A percentile compares a stretch with the other conserved stretches of the same genome.
Evolutionary conservation across 2,329 filamentous ascomycete species (phyloP).

Genomic region (Cladosporium sp.): DNA sequence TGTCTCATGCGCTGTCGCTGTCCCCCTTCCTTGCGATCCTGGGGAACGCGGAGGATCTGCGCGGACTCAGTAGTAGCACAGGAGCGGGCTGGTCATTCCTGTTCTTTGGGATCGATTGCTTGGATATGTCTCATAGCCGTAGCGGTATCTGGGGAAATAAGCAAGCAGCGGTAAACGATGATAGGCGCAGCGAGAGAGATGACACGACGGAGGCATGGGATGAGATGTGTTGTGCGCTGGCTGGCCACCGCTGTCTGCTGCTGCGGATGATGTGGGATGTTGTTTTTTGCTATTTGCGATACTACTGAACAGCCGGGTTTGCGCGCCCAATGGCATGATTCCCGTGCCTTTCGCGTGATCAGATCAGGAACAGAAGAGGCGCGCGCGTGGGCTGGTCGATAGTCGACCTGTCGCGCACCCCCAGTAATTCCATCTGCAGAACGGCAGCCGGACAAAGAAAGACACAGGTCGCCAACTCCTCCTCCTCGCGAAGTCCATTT

Average conservation of each 20-base stretch:
- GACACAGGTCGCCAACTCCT: not conserved
- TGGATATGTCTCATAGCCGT: not conserved
- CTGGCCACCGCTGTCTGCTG: not conserved
- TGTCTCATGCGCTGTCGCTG: slow-evolving; percentile 1
- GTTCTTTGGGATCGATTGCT: not conserved
- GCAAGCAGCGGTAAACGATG: slow-evolving; percentile 12
- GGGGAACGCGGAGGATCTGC: slow-evolving; percentile 57
- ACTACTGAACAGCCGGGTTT: not conserved
- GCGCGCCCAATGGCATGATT: slow-evolving; percentile 1
- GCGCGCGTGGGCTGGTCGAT: not conserved
- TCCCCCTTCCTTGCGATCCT: slow-evolving; percentile 1
- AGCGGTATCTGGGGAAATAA: slow-evolving; percentile 3
- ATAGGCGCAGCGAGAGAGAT: not conserved
- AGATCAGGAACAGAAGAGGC: not conserved
- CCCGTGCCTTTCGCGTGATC: not conserved
- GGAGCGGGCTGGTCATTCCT: not conserved
- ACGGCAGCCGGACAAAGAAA: not conserved
- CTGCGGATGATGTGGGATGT: slow-evolving; percentile 9
- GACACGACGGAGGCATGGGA: not conserved
- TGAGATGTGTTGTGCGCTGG: slow-evolving; percentile 14
- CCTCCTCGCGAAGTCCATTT: not conserved
- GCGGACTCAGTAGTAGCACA: not conserved
- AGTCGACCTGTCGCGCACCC: not conserved
- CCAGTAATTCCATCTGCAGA: not conserved
- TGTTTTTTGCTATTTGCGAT: slow-evolving; percentile 3